Percentiles rank a stretch among this genome's conserved stretches.
phyloP scores from a whole-genome alignment of 345 rosid genomes.

The Excoecaria cochinchinensis region DNA sequence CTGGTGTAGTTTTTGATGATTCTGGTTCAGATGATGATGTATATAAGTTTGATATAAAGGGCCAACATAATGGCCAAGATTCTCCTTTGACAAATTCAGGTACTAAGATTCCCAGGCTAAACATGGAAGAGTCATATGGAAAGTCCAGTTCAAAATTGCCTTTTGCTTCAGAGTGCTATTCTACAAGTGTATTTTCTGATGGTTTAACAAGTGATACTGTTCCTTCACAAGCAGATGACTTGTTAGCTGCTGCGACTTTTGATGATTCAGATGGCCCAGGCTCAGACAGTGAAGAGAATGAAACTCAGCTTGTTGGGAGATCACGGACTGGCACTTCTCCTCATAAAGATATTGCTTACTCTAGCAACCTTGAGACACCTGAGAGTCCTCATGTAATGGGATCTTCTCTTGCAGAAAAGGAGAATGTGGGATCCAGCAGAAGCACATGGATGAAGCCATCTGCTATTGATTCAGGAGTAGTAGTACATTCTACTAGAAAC shows the following conservation, averaged over 20 bases:
- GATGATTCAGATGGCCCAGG: conserved; percentile 42
- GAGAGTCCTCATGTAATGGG: background rate
- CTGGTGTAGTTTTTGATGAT: conserved; percentile 59
- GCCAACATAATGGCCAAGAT: conserved; percentile 25
- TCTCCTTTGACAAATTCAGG: conserved; percentile 28
- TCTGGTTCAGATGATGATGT: conserved; percentile 56
- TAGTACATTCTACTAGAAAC: conserved; percentile 9
- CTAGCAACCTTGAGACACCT: conserved; percentile 17
- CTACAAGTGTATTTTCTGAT: conserved; percentile 41
- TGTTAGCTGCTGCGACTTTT: conserved; percentile 44
- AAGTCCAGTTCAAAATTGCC: conserved; percentile 35
- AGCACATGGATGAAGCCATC: conserved; percentile 9
- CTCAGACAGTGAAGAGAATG: conserved; percentile 20
- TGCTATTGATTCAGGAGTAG: conserved; percentile 9
- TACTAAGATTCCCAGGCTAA: conserved; percentile 37
- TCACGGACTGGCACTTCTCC: conserved; percentile 1
- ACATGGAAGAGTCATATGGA: conserved; percentile 21
- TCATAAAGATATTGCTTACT: conserved; percentile 12
- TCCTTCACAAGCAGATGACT: conserved; percentile 42
- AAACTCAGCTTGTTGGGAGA: conserved; percentile 24
- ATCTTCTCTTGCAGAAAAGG: conserved; percentile 18
- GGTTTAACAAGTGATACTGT: conserved; percentile 35
- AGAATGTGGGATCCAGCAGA: conserved; percentile 4
- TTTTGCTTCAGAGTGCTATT: conserved; percentile 31
- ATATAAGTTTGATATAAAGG: conserved; percentile 43